Conservation (phyloP, 2,329 filamentous ascomycete species). For the Aspergillus sp. region DNA sequence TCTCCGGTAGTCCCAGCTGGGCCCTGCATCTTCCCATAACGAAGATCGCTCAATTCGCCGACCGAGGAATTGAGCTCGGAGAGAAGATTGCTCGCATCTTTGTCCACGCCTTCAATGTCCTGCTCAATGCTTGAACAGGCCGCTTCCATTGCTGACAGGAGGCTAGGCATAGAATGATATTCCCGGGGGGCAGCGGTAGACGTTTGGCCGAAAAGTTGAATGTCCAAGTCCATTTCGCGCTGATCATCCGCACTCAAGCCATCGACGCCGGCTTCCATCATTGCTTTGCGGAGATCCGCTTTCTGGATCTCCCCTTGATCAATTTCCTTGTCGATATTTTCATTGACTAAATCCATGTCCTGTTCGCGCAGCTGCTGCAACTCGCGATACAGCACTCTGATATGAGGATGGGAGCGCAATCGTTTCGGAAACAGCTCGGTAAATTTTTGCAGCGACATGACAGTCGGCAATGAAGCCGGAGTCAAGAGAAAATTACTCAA, state of each 20-base stretch:
- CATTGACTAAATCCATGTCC: slow-evolving; percentile 65
- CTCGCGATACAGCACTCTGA: slow-evolving; percentile 73
- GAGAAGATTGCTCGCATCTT: slow-evolving; percentile 62
- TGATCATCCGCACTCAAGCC: slow-evolving; percentile 33
- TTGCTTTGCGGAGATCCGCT: slow-evolving; percentile 37
- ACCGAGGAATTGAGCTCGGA: slow-evolving; percentile 65
- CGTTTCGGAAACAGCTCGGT: slow-evolving; percentile 71
- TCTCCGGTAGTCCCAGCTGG: slow-evolving; percentile 52
- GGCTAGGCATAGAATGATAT: slow-evolving; percentile 61
- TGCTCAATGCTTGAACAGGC: slow-evolving; percentile 65
- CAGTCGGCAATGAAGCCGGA: slow-evolving; percentile 70
- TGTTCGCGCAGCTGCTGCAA: slow-evolving; percentile 71
- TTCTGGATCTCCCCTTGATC: slow-evolving; percentile 37
- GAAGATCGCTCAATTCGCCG: slow-evolving; percentile 74
- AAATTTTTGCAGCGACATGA: slow-evolving; percentile 74
- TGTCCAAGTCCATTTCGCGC: slow-evolving; percentile 46
- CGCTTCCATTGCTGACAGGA: slow-evolving; percentile 68
- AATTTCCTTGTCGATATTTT: slow-evolving; percentile 47
- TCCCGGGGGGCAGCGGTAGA: slow-evolving; percentile 39
- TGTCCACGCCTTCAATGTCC: slow-evolving; percentile 65
- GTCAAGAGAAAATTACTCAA: slow-evolving; percentile 75
- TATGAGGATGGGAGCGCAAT: slow-evolving; percentile 64
- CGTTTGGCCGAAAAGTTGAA: slow-evolving; percentile 60
- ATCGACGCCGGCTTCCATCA: slow-evolving; percentile 32
- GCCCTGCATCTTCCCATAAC: slow-evolving; percentile 69